Conservation (phyloP, 768 basidiomycete genomes). For the Hygrophoropsis aurantiaca region DNA sequence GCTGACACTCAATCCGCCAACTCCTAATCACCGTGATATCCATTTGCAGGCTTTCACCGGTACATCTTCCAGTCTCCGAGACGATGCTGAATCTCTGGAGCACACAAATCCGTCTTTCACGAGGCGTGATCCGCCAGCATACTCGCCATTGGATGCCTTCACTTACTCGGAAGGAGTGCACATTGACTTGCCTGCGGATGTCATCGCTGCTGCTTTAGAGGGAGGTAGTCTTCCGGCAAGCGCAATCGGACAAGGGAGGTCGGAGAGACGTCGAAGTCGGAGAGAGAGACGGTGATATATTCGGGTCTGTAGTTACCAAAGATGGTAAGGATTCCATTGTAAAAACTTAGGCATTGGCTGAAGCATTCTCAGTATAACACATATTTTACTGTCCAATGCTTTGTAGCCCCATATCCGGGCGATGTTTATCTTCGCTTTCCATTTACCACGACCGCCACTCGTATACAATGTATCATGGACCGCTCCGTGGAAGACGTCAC, state of each 20-base stretch:
- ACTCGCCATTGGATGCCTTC: slow-evolving; percentile 86
- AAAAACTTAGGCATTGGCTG: too few relatives aligned
- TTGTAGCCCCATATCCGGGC: slow-evolving; percentile 18
- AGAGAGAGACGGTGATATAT: slow-evolving; percentile 37
- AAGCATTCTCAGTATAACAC: too few relatives aligned
- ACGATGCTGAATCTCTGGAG: slow-evolving; percentile 25
- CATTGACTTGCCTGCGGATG: slow-evolving; percentile 88
- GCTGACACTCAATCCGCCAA: slow-evolving; percentile 75
- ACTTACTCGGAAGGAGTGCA: slow-evolving; percentile 87
- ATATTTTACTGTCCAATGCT: slow-evolving; percentile 4
- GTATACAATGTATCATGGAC: slow-evolving; percentile 24
- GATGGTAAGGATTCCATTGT: too few relatives aligned
- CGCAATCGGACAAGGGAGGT: slow-evolving; percentile 52
- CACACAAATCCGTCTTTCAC: slow-evolving; percentile 33
- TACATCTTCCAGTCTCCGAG: slow-evolving; percentile 16
- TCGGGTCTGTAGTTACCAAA: neutral
- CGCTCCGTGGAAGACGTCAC: too few relatives aligned
- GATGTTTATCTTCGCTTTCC: slow-evolving; percentile 23
- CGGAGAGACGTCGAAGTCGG: slow-evolving; percentile 62
- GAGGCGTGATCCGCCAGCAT: slow-evolving; percentile 77
- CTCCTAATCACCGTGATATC: slow-evolving; percentile 82
- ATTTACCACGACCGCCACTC: slow-evolving; percentile 14
- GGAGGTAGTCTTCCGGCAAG: slow-evolving; percentile 62
- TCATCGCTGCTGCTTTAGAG: slow-evolving; percentile 88
- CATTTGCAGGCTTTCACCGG: slow-evolving; percentile 66